Percentiles rank a stretch among this genome's conserved stretches.
These are phyloP conservation scores for Xylaria flabelliformis DNA, from an alignment of 495 filamentous ascomycete species.

Conservation along the genomic window DNA sequence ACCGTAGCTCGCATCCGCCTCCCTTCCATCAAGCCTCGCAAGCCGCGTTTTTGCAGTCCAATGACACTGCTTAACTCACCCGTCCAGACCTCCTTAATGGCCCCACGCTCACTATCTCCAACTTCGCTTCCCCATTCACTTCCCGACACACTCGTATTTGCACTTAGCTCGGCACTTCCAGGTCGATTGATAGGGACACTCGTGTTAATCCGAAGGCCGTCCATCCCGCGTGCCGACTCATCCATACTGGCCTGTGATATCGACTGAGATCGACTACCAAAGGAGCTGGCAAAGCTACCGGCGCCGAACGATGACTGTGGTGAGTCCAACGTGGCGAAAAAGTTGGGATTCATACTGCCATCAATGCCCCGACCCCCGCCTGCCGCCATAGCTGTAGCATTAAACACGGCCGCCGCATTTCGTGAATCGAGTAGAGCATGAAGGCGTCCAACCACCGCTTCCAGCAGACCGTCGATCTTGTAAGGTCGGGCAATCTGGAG, in stretches of 20 bases:
- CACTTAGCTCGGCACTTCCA: conserved; percentile 56
- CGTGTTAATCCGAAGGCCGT: conserved; percentile 50
- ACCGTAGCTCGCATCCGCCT: conserved; percentile 72
- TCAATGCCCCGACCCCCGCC: conserved; percentile 81
- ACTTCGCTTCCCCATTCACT: conserved; percentile 57
- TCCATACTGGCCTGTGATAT: conserved; percentile 36
- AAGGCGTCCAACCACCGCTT: conserved; percentile 88
- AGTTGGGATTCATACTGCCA: conserved; percentile 56
- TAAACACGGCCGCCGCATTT: conserved; percentile 97
- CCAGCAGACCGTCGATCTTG: conserved; percentile 87
- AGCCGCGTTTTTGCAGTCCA: conserved; percentile 89
- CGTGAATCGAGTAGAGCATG: conserved; percentile 89
- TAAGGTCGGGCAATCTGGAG: conserved; percentile 94
- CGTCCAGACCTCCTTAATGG: conserved; percentile 70
- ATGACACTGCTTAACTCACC: conserved; percentile 93
- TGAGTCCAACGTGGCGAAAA: conserved; percentile 42
- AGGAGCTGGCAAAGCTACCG: conserved; percentile 28
- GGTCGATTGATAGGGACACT: conserved; percentile 43
- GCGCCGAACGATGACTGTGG: conserved; percentile 29
- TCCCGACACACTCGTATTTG: conserved; percentile 53
- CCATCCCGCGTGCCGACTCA: conserved; percentile 27
- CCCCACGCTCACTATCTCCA: conserved; percentile 46
- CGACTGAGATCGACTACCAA: conserved; percentile 32
- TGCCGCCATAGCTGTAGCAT: conserved; percentile 97
- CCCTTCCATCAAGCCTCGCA: conserved; percentile 95